Percentiles rank a stretch among this genome's conserved stretches.
Evolutionary conservation across 805 yeast genomes (phyloP).

Genomic region (Starmerella powellii): DNA sequence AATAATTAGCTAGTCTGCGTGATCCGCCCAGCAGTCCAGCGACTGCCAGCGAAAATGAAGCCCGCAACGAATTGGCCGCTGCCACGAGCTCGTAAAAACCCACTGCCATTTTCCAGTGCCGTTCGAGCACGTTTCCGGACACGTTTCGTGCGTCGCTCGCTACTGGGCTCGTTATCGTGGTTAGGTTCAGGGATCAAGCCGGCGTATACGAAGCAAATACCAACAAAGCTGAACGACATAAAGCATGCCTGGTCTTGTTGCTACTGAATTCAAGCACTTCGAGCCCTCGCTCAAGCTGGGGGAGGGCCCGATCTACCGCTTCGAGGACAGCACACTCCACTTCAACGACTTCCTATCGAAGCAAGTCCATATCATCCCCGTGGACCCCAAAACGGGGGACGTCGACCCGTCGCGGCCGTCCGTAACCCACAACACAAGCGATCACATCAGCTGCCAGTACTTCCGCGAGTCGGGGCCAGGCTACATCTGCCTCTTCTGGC

Average conservation of each 20-base stretch:
- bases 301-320: conserved; percentile 30
- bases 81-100: too few species aligned
- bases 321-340: conserved; percentile 28
- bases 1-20: too few species aligned
- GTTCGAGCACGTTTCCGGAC: too few species aligned
- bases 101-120: too few species aligned
- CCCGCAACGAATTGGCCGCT: too few species aligned
- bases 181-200: too few species aligned
- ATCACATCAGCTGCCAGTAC: conserved; percentile 28
- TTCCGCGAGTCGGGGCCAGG: conserved; percentile 27
- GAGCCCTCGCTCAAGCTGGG: conserved; percentile 27
- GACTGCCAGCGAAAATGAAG: too few species aligned
- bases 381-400: conserved; percentile 25
- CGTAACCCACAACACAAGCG: conserved; percentile 22
- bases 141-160: too few species aligned
- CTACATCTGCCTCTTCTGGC: conserved; percentile 29
- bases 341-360: conserved; percentile 28
- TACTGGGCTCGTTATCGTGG: too few species aligned
- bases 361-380: conserved; percentile 25
- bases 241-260: background rate
- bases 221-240: too few species aligned
- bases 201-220: too few species aligned
- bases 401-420: conserved; percentile 15
- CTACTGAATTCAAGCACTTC: conserved; percentile 6
- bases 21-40: too few species aligned